These are phyloP conservation scores for Colletotrichum sp. DNA, from an alignment of 2,329 filamentous ascomycete genomes.

Conservation along the genomic window DNA sequence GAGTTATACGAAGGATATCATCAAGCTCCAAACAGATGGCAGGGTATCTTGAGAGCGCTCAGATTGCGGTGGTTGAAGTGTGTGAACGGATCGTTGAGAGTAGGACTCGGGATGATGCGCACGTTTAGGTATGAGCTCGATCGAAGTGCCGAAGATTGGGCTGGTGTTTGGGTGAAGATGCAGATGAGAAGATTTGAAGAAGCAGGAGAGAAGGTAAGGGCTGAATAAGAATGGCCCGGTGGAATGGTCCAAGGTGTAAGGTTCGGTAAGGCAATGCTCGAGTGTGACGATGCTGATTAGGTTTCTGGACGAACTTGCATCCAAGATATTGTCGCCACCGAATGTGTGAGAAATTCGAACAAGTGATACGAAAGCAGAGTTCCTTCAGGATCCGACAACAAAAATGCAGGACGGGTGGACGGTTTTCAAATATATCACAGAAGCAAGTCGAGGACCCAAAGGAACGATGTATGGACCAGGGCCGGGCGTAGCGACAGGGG, in stretches of 20 bases:
- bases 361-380: neutral
- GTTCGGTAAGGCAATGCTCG: slow-evolving; percentile 1
- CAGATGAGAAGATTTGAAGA: neutral
- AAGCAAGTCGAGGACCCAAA: slow-evolving; percentile 6
- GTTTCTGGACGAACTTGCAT: slow-evolving; percentile 13
- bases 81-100: neutral
- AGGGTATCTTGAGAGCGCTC: neutral
- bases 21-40: neutral
- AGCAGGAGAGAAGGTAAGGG: neutral
- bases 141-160: neutral
- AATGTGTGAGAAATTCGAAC: neutral
- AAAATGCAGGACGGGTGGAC: slow-evolving; percentile 2
- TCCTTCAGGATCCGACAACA: neutral
- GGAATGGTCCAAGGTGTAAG: neutral
- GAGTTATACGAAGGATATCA: neutral
- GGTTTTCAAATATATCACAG: slow-evolving; percentile 21
- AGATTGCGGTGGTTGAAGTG: neutral
- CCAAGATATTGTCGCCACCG: neutral
- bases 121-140: neutral
- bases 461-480: slow-evolving; percentile 19
- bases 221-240: neutral
- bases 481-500: slow-evolving; percentile 8
- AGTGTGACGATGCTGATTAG: neutral
- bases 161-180: neutral
- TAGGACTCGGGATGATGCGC: neutral